Evolutionary conservation across 2,329 filamentous ascomycete genomes (phyloP).

Genomic region (Nothomitra cinnamomea): DNA sequence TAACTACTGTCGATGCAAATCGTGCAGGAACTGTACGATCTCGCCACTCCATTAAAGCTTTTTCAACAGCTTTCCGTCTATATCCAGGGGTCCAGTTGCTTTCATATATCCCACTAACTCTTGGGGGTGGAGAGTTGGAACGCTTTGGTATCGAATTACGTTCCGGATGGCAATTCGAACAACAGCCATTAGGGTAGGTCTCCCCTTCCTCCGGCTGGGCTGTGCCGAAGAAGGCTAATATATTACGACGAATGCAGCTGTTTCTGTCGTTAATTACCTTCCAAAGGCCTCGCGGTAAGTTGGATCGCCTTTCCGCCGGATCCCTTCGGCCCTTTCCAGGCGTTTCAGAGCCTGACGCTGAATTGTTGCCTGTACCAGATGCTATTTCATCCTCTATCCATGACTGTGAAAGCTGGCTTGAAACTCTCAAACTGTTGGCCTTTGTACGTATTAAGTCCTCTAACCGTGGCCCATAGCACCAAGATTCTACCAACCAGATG

Average conservation of each 20-base stretch:
- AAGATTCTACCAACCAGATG: background rate
- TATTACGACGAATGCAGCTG: background rate
- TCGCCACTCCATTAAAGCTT: background rate
- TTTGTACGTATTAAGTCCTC: background rate
- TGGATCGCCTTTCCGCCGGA: background rate
- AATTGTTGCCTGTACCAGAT: background rate
- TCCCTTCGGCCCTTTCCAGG: background rate
- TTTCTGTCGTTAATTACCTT: background rate
- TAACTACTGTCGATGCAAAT: background rate
- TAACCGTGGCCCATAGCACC: background rate
- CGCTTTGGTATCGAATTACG: background rate
- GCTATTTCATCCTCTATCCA: background rate
- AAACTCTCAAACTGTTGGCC: background rate
- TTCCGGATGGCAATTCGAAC: background rate
- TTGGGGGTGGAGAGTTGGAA: background rate
- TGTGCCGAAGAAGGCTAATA: background rate
- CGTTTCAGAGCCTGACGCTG: background rate
- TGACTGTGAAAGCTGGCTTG: background rate
- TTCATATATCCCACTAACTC: background rate
- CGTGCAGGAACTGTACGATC: background rate
- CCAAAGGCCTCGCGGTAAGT: background rate
- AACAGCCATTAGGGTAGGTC: background rate
- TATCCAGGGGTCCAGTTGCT: background rate
- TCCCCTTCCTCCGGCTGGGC: background rate
- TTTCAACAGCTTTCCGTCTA: background rate